A percentile compares a stretch with the other conserved stretches of the same genome.
Conservation (phyloP, 768 basidiomycete genomes). For the Tricholoma furcatifolium region DNA sequence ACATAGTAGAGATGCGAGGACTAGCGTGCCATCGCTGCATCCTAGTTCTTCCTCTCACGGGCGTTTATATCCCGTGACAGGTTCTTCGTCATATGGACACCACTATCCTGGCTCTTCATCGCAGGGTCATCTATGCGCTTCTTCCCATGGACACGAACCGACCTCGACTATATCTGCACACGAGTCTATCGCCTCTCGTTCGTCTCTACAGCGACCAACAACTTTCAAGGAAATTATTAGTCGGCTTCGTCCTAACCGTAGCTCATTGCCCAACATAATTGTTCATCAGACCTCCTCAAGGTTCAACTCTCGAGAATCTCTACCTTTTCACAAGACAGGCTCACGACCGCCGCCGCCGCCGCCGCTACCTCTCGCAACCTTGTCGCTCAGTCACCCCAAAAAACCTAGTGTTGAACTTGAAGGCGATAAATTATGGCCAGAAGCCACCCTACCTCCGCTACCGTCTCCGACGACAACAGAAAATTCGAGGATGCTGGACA, state of each 20-base stretch:
- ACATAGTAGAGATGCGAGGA: constrained; percentile 1
- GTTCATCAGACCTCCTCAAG: constrained; percentile 3
- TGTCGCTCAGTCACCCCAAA: constrained; percentile 13
- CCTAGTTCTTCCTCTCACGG: constrained; percentile 8
- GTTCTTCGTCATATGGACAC: constrained; percentile 5
- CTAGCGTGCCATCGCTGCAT: constrained; percentile 7
- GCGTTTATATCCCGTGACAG: neutral
- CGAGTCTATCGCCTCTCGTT: neutral
- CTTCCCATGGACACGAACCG: constrained; percentile 4
- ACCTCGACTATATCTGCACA: constrained; percentile 8
- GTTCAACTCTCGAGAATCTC: constrained; percentile 3
- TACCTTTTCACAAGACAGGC: neutral
- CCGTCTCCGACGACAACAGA: constrained; percentile 28
- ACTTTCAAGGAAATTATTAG: constrained; percentile 6
- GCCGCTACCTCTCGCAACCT: constrained; percentile 10
- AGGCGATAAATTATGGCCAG: constrained; percentile 20
- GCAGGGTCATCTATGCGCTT: neutral
- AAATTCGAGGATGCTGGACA: constrained; percentile 26
- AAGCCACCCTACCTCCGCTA: constrained; percentile 23
- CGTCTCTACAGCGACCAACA: neutral
- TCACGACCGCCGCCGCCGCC: neutral
- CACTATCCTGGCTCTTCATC: neutral
- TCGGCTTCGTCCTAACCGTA: neutral
- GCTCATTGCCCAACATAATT: constrained; percentile 6
- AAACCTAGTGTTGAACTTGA: constrained; percentile 12